Percentiles rank a stretch among this genome's conserved stretches.
phyloP scores from a whole-genome alignment of 2,329 filamentous ascomycete species.

The Orbilia javanica region DNA sequence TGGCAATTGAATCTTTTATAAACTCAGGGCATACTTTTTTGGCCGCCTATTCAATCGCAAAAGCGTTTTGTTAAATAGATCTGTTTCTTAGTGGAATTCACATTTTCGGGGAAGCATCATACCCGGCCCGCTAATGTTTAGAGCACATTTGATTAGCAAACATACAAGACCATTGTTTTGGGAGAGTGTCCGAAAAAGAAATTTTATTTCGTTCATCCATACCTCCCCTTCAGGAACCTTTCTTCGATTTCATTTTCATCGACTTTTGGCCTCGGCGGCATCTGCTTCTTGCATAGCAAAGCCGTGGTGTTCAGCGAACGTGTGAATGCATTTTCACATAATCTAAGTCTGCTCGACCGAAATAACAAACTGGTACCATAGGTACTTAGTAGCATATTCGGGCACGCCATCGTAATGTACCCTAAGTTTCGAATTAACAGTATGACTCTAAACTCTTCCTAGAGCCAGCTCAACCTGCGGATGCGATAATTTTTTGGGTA shows the following conservation, averaged over 20 bases:
- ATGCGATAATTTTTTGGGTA: background rate
- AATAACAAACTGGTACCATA: background rate
- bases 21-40: slow-evolving; percentile 44
- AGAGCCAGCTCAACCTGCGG: no score
- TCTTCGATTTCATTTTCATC: slow-evolving; percentile 84
- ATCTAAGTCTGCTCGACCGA: background rate
- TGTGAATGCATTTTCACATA: background rate
- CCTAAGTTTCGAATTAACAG: background rate
- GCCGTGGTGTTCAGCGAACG: slow-evolving; percentile 59
- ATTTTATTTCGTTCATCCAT: background rate
- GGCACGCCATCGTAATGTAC: slow-evolving; percentile 18
- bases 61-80: background rate
- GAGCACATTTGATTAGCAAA: background rate
- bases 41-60: slow-evolving; percentile 28
- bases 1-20: background rate
- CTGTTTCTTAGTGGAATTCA: background rate
- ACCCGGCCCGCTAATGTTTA: slow-evolving; percentile 11
- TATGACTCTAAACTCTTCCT: background rate
- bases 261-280: slow-evolving; percentile 81
- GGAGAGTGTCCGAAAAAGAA: no score
- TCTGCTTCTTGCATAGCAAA: slow-evolving; percentile 68
- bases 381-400: background rate
- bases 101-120: slow-evolving; percentile 17
- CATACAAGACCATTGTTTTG: no score
- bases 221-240: slow-evolving; percentile 82